These are phyloP conservation scores for Nakazawaea peltata DNA, from an alignment of 805 yeast species.

Conservation along the genomic window DNA sequence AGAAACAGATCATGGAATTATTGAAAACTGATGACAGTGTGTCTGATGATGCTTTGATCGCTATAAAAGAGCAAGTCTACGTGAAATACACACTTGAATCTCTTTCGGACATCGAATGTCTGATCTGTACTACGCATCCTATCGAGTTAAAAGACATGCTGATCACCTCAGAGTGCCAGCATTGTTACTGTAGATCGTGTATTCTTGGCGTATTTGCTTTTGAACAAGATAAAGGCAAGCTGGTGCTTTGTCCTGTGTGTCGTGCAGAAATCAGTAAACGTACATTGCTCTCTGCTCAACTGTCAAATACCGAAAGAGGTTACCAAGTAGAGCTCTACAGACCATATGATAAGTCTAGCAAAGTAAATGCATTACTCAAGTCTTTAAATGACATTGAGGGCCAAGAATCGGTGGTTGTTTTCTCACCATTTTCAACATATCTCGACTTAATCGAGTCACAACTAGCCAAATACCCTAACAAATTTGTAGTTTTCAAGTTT, in stretches of 20 bases:
- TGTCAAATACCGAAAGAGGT: constrained; percentile 8
- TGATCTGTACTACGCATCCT: constrained; percentile 72
- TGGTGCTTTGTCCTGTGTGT: constrained; percentile 70
- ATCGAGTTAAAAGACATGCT: constrained; percentile 42
- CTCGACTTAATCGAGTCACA: constrained; percentile 68
- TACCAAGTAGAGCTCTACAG: constrained; percentile 32
- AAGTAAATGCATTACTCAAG: constrained; percentile 57
- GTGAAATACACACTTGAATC: constrained; percentile 20
- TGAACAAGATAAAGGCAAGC: constrained; percentile 36
- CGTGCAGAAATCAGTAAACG: constrained; percentile 44
- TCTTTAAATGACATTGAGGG: constrained; percentile 54
- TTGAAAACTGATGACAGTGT: constrained; percentile 17
- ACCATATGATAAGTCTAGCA: constrained; percentile 57
- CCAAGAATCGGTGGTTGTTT: constrained; percentile 73
- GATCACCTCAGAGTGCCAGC: constrained; percentile 72
- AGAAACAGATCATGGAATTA: constrained; percentile 16
- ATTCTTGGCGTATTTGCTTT: constrained; percentile 66
- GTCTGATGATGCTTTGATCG: constrained; percentile 17
- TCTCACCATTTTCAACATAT: constrained; percentile 84
- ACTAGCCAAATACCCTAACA: constrained; percentile 33
- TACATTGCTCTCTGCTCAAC: constrained; percentile 35
- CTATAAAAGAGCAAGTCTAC: constrained; percentile 22
- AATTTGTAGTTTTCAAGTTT: constrained; percentile 56
- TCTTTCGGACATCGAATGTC: constrained; percentile 57
- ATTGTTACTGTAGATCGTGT: constrained; percentile 70